Evolutionary conservation across 805 yeast genomes (phyloP).

Genomic region (Ogataea ramenticola): DNA sequence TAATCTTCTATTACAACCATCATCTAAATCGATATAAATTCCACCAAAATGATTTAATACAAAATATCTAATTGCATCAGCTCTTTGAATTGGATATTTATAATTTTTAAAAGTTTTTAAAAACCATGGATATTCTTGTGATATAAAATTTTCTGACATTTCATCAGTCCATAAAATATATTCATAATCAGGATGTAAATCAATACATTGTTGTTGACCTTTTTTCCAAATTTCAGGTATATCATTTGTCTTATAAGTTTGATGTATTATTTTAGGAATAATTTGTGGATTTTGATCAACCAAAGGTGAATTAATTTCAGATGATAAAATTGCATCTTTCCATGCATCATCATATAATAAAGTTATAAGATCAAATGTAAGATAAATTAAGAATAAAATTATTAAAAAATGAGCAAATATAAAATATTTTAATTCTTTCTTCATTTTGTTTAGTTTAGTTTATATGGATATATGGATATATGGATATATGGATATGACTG

Average conservation of each 20-base stretch:
- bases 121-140: constrained; percentile 82
- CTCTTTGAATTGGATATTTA: constrained; percentile 77
- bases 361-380: constrained; percentile 65
- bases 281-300: constrained; percentile 37
- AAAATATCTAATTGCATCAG: constrained; percentile 87
- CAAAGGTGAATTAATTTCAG: constrained; percentile 50
- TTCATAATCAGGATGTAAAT: constrained; percentile 80
- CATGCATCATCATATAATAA: constrained; percentile 66
- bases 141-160: constrained; percentile 70
- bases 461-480: background rate
- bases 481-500: background rate
- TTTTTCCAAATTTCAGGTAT: constrained; percentile 78
- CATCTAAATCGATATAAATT: constrained; percentile 83
- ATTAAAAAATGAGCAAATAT: constrained; percentile 53
- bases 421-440: constrained; percentile 56
- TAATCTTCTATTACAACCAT: constrained; percentile 70
- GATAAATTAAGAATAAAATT: constrained; percentile 47
- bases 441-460: constrained; percentile 38
- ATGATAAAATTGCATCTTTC: constrained; percentile 53
- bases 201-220: constrained; percentile 71
- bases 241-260: constrained; percentile 74
- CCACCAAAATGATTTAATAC: constrained; percentile 82
- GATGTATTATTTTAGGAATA: constrained; percentile 89
- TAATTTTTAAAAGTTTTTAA: constrained; percentile 70
- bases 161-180: constrained; percentile 90